Base-by-base conservation (phyloP, 345 rosid species). In the Lepidium aucheri region DNA sequence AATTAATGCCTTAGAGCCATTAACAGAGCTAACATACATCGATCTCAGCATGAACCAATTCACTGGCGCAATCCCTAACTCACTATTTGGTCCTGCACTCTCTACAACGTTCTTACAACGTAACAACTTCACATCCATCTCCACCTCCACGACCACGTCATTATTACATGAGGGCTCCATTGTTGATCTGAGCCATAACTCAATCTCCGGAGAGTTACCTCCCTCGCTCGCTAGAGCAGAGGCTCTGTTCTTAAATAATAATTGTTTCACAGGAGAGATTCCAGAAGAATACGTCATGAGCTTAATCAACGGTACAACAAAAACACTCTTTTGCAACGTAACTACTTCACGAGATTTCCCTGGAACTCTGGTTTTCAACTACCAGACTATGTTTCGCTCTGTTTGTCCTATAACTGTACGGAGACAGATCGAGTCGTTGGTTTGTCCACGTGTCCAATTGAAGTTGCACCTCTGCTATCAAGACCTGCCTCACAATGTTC, bases 371-470 rank as follows among this genome's bases (percentile, higher is more conserved):
- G 83, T 3, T 34, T 13, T 18, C 69, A 46, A 24, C 67, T 91
- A 50, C 96, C 96, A 0, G 85, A 80, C 58, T 51, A 90, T 35
- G 86, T 62, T 49, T 78, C 83, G 42, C 47, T 91, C 41, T 91
- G 97, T 81, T 76, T 88, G 83, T 81, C 88, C 1, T 91, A 91
- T 54, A 91, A 91, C 52, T 91, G 98, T 69, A 84, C 88, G 87
- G 73, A 57, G 40, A 64, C 62, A 3, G 77, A 52, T 52, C 90
- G 88, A n/a, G 57, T 79, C 26, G 69, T 80, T 8, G 94, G 91
- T 28, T 43, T 79, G 20, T 63, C 71, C 49, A 65, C 76, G 1
- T 91, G 96, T 68, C 96, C 96, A 0, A 72, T 80, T 9, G 82
- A 85, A 14, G 79, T 81, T 45, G 88, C 94, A 5, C 65, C 51